Evolutionary conservation across 805 yeast species (phyloP).

Genomic region (Metschnikowia borealis): DNA sequence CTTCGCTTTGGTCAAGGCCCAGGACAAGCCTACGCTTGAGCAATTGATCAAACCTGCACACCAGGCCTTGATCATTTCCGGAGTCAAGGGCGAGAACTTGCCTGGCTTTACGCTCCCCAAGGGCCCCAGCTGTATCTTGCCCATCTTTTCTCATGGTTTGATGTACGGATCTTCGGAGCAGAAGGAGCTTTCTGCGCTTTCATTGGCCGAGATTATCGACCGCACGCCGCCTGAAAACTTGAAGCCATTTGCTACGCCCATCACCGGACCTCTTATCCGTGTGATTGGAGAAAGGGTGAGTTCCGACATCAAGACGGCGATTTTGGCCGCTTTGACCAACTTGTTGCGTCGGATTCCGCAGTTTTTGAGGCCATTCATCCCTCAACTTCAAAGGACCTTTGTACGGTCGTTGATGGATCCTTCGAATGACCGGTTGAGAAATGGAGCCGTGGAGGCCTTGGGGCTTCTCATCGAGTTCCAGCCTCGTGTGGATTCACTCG

Average conservation of each 20-base stretch:
- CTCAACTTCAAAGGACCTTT: slow-evolving; percentile 95
- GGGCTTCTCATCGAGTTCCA: slow-evolving; percentile 86
- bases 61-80: slow-evolving; percentile 64
- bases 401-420: slow-evolving; percentile 86
- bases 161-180: slow-evolving; percentile 87
- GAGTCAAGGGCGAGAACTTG: slow-evolving; percentile 59
- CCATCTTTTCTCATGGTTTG: slow-evolving; percentile 89
- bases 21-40: slow-evolving; percentile 74
- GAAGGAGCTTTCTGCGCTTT: slow-evolving; percentile 82
- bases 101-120: slow-evolving; percentile 72
- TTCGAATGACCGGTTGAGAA: slow-evolving; percentile 63
- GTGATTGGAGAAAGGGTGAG: slow-evolving; percentile 94
- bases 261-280: slow-evolving; percentile 97
- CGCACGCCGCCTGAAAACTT: slow-evolving; percentile 80
- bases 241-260: slow-evolving; percentile 84
- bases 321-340: slow-evolving; percentile 75
- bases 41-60: slow-evolving; percentile 75
- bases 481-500: slow-evolving; percentile 90
- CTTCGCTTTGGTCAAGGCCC: slow-evolving; percentile 60
- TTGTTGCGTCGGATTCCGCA: slow-evolving; percentile 82
- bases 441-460: slow-evolving; percentile 84
- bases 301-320: slow-evolving; percentile 92
- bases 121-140: slow-evolving; percentile 85
- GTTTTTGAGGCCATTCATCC: slow-evolving; percentile 90
- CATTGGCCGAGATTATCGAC: slow-evolving; percentile 80